Evolutionary conservation across 75 land plant species (phyloP).

Genomic region (Sequoiadendron giganteum): DNA sequence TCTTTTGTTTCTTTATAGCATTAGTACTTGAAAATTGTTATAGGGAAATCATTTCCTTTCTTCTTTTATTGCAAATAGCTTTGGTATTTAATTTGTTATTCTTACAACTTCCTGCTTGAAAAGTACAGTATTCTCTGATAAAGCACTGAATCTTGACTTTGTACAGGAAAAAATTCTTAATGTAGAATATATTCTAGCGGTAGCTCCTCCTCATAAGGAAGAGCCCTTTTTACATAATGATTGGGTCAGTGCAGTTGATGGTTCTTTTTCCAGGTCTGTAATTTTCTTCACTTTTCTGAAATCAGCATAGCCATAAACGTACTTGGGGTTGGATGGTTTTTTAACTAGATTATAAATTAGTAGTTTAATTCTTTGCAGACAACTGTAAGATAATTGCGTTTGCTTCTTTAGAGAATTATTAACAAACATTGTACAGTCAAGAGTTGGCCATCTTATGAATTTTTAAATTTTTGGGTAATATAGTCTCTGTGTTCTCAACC

Average conservation of each 20-base stretch:
- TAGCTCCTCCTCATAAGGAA: slow-evolving; percentile 62
- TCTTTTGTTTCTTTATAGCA: background rate
- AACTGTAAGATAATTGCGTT: background rate
- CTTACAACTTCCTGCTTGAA: background rate
- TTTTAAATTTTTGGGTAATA: background rate
- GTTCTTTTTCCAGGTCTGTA: slow-evolving; percentile 60
- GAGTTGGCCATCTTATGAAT: background rate
- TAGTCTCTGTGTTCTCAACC: background rate
- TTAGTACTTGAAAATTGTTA: background rate
- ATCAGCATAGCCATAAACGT: background rate
- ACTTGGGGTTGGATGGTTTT: background rate
- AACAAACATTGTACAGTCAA: background rate
- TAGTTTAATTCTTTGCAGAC: background rate
- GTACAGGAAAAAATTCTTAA: slow-evolving; percentile 75
- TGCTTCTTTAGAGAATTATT: background rate
- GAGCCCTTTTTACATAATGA: slow-evolving; percentile 72
- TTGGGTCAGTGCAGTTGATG: slow-evolving; percentile 95
- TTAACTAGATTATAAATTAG: background rate
- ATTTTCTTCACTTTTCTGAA: background rate
- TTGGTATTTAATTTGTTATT: background rate
- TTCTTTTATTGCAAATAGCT: background rate
- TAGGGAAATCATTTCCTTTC: background rate
- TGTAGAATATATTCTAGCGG: slow-evolving; percentile 81
- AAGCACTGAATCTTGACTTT: background rate
- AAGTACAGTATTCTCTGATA: background rate